Evolutionary conservation across 441 rosid species (phyloP).

Genomic region (Pelargonium cotyledonis): DNA sequence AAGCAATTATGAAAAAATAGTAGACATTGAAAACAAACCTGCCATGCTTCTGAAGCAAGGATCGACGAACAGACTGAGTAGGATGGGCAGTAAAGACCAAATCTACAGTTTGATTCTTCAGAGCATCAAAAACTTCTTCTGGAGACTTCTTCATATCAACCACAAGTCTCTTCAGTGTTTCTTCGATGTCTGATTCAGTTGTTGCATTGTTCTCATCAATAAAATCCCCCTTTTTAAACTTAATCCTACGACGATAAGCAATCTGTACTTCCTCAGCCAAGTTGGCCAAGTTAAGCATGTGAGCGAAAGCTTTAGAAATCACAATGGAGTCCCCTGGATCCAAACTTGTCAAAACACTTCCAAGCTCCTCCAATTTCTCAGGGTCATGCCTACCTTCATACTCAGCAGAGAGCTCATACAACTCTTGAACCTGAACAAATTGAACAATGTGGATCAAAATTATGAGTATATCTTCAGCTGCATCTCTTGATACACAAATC

Average conservation of each 20-base stretch:
- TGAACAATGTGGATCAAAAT: too few species aligned
- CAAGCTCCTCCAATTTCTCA: constrained; percentile 78
- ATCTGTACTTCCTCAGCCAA: constrained; percentile 51
- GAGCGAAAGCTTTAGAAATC: constrained; percentile 69
- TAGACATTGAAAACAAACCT: too few species aligned
- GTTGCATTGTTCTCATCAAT: constrained; percentile 75
- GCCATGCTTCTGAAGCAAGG: constrained; percentile 68
- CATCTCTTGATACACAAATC: too few species aligned
- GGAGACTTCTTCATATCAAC: constrained; percentile 73
- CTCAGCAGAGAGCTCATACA: constrained; percentile 43
- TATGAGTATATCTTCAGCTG: too few species aligned
- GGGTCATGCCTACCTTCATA: constrained; percentile 78
- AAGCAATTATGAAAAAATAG: too few species aligned
- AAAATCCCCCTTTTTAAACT: constrained; percentile 82
- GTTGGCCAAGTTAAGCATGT: constrained; percentile 71
- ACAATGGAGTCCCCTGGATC: constrained; percentile 96
- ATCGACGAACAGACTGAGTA: constrained; percentile 87
- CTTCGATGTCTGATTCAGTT: constrained; percentile 40
- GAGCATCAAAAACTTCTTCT: constrained; percentile 33
- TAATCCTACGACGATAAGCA: constrained; percentile 69
- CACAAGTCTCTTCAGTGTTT: constrained; percentile 62
- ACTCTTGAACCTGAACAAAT: too few species aligned
- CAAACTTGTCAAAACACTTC: constrained; percentile 66
- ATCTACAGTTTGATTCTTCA: constrained; percentile 93
- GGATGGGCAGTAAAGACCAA: constrained; percentile 98